These are phyloP conservation scores for Phytophthora kernoviae DNA, from an alignment of 352 stramenopile genomes.

Conservation along the genomic window DNA sequence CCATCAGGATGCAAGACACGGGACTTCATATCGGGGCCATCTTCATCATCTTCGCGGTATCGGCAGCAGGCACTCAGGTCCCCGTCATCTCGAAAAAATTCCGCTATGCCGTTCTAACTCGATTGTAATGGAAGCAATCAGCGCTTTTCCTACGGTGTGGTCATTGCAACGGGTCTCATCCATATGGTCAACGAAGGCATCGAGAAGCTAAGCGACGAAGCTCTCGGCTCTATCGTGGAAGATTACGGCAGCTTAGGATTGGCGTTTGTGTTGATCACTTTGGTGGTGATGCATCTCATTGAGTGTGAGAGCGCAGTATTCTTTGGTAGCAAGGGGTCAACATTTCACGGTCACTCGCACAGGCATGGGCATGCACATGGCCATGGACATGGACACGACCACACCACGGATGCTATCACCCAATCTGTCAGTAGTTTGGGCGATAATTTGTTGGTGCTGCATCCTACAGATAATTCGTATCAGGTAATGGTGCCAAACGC, in stretches of 20 bases:
- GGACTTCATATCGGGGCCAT: slow-evolving; percentile 43
- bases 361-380: slow-evolving; percentile 11
- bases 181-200: slow-evolving; percentile 67
- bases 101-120: slow-evolving; percentile 19
- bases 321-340: slow-evolving; percentile 23
- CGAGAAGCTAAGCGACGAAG: slow-evolving; percentile 52
- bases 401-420: neutral
- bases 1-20: slow-evolving; percentile 26
- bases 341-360: slow-evolving; percentile 29
- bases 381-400: neutral
- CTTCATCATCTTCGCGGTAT: slow-evolving; percentile 52
- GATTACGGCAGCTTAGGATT: slow-evolving; percentile 49
- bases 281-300: slow-evolving; percentile 55
- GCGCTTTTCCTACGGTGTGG: slow-evolving; percentile 60
- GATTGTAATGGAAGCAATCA: slow-evolving; percentile 44
- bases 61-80: slow-evolving; percentile 33
- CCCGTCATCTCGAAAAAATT: slow-evolving; percentile 37
- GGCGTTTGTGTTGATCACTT: slow-evolving; percentile 48
- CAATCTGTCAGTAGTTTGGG: slow-evolving; percentile 4
- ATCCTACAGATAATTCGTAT: slow-evolving; percentile 8
- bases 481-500: neutral
- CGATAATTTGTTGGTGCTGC: slow-evolving; percentile 4
- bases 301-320: slow-evolving; percentile 59
- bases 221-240: slow-evolving; percentile 45
- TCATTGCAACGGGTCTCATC: slow-evolving; percentile 65